Base-by-base conservation (phyloP, 371 early-diverging fungal species). In the Vairimorpha apis region DNA sequence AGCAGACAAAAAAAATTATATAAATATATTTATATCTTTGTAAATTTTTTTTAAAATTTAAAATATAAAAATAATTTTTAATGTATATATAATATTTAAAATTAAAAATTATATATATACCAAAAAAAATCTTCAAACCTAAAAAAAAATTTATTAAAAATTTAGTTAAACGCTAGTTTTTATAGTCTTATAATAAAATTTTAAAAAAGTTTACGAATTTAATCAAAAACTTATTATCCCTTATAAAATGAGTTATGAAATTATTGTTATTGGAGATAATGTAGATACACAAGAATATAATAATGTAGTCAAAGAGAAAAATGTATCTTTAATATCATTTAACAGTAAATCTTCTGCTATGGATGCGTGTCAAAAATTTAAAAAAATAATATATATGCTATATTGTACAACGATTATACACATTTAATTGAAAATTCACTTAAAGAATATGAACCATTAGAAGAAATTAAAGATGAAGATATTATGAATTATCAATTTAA, bases 191-290 rank as follows among this genome's bases (percentile, higher is more conserved):
- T n/a, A n/a, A n/a, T n/a, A n/a, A n/a, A n/a, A n/a, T n/a, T n/a
- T n/a, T n/a, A n/a, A n/a, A n/a, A n/a, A n/a, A n/a, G n/a, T n/a
- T n/a, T n/a, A n/a, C n/a, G n/a, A n/a, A n/a, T n/a, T n/a, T n/a
- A n/a, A n/a, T n/a, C n/a, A n/a, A n/a, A n/a, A n/a, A n/a, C n/a
- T n/a, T n/a, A n/a, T n/a, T n/a, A n/a, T n/a, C n/a, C n/a, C n/a
- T 16, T 45, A 53, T 27, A 60, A 10, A 5, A 60, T 60, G 60
- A 37, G 60, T n/a, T 60, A 60, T 60, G 60, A 60, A n/a, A 37
- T 60, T 37, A 4, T 60, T 23, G 18, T 60, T 35, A 35, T 35
- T 8, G 60, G 60, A 60, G 60, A 60, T 35, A 35, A 60, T 7
- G 5, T 60, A 35, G 60, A 60, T 23, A 18, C 23, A 13, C 7